phyloP scores from a whole-genome alignment of 768 basidiomycete genomes.

The Cantharellus anzutake region DNA sequence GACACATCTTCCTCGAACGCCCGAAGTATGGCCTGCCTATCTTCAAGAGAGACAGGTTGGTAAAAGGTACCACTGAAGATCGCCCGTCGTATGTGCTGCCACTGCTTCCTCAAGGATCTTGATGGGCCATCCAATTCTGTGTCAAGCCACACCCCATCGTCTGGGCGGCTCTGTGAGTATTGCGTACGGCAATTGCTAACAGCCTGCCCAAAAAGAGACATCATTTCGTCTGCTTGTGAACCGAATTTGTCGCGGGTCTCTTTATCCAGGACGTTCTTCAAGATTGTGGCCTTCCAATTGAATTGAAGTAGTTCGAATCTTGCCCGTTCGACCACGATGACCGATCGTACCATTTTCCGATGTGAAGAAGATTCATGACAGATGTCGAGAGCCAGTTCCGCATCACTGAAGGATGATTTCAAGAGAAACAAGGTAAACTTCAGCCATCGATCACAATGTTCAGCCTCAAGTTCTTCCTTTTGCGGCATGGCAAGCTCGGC shows the following conservation, averaged over 20 bases:
- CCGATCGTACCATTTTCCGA: slow-evolving; percentile 31
- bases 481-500: slow-evolving; percentile 23
- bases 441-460: slow-evolving; percentile 27
- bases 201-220: neutral
- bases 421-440: slow-evolving; percentile 29
- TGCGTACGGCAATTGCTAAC: neutral
- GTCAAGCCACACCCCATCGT: slow-evolving; percentile 21
- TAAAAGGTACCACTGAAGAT: slow-evolving; percentile 30
- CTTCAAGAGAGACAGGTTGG: slow-evolving; percentile 31
- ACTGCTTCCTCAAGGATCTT: slow-evolving; percentile 26
- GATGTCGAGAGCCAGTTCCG: slow-evolving; percentile 25
- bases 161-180: neutral
- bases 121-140: slow-evolving; percentile 24
- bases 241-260: slow-evolving; percentile 13
- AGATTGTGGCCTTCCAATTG: slow-evolving; percentile 18
- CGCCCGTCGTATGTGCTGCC: slow-evolving; percentile 23
- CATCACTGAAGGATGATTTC: slow-evolving; percentile 28
- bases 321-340: slow-evolving; percentile 26
- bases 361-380: slow-evolving; percentile 31
- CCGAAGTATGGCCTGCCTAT: slow-evolving; percentile 30
- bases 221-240: neutral
- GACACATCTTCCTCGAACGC: slow-evolving; percentile 17
- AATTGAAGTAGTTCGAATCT: slow-evolving; percentile 33
- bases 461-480: slow-evolving; percentile 6
- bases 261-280: slow-evolving; percentile 10